phyloP scores from a whole-genome alignment of 805 yeast genomes.

The Suhomyces sp. region DNA sequence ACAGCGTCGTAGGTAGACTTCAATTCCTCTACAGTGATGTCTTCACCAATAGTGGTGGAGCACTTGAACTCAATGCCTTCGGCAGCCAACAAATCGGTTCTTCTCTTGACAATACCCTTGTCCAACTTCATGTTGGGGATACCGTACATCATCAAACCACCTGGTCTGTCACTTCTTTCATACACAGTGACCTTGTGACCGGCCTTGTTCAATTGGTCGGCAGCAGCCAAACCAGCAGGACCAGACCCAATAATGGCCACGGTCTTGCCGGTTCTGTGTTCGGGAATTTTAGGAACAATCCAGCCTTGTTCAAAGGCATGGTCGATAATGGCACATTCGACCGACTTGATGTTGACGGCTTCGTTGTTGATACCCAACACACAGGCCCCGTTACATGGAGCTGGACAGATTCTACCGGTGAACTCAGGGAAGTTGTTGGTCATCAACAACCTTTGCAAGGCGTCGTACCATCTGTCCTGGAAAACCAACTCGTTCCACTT shows the following conservation, averaged over 20 bases:
- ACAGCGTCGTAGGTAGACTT: slow-evolving; percentile 73
- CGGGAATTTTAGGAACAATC: slow-evolving; percentile 84
- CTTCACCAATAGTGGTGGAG: slow-evolving; percentile 81
- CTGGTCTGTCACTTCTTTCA: slow-evolving; percentile 93
- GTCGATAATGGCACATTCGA: slow-evolving; percentile 95
- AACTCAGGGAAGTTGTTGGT: slow-evolving; percentile 99
- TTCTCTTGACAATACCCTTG: slow-evolving; percentile 86
- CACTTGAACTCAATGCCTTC: slow-evolving; percentile 84
- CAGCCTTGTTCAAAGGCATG: slow-evolving; percentile 96
- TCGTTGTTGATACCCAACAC: slow-evolving; percentile 89
- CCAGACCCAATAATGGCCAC: slow-evolving; percentile 94
- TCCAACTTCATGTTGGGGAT: slow-evolving; percentile 98
- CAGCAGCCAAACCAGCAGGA: slow-evolving; percentile 94
- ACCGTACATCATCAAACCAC: slow-evolving; percentile 98
- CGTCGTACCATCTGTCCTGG: slow-evolving; percentile 92
- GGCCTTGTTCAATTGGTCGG: slow-evolving; percentile 95
- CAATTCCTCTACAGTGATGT: slow-evolving; percentile 67
- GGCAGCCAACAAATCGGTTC: slow-evolving; percentile 84
- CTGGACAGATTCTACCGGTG: slow-evolving; percentile 97
- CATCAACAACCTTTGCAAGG: slow-evolving; percentile 85
- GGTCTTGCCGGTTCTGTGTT: slow-evolving; percentile 74
- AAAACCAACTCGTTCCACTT: slow-evolving; percentile 97
- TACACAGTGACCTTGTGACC: slow-evolving; percentile 91
- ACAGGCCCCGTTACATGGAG: slow-evolving; percentile 97
- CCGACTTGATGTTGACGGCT: slow-evolving; percentile 94